Percentiles rank a stretch among this genome's conserved stretches.
These are phyloP conservation scores for Pleomassaria siparia DNA, from an alignment of 2,329 filamentous ascomycete species.

Conservation along the genomic window DNA sequence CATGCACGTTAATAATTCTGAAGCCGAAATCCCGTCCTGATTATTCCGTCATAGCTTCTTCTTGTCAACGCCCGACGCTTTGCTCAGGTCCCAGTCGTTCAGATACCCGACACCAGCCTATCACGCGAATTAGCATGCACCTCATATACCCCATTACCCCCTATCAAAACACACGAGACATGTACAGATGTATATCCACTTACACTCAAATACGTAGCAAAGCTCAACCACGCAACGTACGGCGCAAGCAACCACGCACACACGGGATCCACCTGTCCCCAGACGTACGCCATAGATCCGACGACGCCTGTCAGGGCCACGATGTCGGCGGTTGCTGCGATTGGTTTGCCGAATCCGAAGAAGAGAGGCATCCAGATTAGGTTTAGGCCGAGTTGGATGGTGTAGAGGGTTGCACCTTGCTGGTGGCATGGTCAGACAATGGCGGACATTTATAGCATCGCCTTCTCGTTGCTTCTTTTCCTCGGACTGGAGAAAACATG, in stretches of 20 bases:
- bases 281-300: conserved; percentile 73
- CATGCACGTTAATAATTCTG: neutral
- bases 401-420: conserved; percentile 77
- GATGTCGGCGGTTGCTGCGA: conserved; percentile 75
- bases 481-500: too few species aligned
- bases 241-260: conserved; percentile 76
- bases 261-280: conserved; percentile 71
- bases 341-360: conserved; percentile 74
- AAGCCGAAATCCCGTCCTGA: neutral
- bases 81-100: conserved; percentile 8
- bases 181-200: too few species aligned
- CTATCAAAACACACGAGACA: too few species aligned
- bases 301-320: conserved; percentile 71
- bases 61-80: conserved; percentile 19
- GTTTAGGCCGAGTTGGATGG: conserved; percentile 82
- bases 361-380: conserved; percentile 91
- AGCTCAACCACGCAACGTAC: conserved; percentile 83
- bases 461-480: too few species aligned
- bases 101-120: conserved; percentile 3
- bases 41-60: neutral
- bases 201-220: conserved; percentile 81
- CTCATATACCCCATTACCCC: too few species aligned
- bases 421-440: conserved; percentile 20
- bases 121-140: neutral
- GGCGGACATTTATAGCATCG: too few species aligned